These are phyloP conservation scores for Astrephomene gubernaculifera DNA, from an alignment of 139 green algal species.

Conservation along the genomic window DNA sequence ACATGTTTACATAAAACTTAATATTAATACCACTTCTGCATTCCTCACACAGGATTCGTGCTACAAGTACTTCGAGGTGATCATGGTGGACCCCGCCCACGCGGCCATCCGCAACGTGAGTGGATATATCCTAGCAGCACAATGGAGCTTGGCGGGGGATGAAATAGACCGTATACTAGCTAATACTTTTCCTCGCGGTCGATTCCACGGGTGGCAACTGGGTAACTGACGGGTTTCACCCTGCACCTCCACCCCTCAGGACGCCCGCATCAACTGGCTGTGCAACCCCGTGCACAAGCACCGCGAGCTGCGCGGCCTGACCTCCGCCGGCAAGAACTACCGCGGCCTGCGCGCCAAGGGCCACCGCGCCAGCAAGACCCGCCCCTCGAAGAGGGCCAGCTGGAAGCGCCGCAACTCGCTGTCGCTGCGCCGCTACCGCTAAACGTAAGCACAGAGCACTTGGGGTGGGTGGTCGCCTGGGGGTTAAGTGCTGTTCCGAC, in stretches of 20 bases:
- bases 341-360: slow-evolving; percentile 93
- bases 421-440: slow-evolving; percentile 95
- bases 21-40: not conserved
- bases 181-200: too few species aligned
- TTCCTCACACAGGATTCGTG: slow-evolving; percentile 88
- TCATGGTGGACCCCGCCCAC: slow-evolving; percentile 97
- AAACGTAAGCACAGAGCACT: slow-evolving; percentile 49
- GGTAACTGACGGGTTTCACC: too few species aligned
- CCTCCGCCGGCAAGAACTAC: slow-evolving; percentile 92
- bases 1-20: not conserved
- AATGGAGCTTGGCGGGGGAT: too few species aligned
- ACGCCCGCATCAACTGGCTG: slow-evolving; percentile 99
- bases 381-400: slow-evolving; percentile 88
- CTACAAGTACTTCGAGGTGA: slow-evolving; percentile 99
- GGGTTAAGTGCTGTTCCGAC: too few species aligned
- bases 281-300: slow-evolving; percentile 98
- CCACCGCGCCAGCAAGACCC: slow-evolving; percentile 90
- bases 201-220: too few species aligned
- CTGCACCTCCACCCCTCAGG: too few species aligned
- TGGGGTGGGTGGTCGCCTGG: too few species aligned
- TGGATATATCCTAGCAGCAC: too few species aligned
- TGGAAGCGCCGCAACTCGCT: slow-evolving; percentile 94
- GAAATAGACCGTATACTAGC: too few species aligned
- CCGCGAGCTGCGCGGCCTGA: slow-evolving; percentile 97
- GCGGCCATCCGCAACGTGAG: slow-evolving; percentile 92